Evolutionary conservation across 805 yeast species (phyloP), one percentile per base, ranked within the genome.

Genomic region (Candida easanensis): DNA sequence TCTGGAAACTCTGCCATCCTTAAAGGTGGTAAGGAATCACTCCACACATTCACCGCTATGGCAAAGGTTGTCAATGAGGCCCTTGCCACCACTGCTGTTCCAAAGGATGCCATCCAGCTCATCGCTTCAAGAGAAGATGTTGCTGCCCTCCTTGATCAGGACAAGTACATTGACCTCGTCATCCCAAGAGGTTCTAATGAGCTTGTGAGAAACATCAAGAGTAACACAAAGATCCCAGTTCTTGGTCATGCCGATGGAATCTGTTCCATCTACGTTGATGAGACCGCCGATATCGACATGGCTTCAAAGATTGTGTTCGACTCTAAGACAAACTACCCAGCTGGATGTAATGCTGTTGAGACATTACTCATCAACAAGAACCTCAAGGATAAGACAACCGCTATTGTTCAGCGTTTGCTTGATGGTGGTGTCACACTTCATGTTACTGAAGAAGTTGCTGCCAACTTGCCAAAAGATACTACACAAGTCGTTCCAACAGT

Each of bases 211-310:
- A 80, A 74, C 62, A 90, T 93, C 63, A 93, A 95, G 66, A 74
- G 77, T 20, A 79, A 79, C 61, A 91, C 99, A 19, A 88, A 88
- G 62, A 95, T 93, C 55, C 98, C 99, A 5, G 99, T 93, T 7
- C 68, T 93, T 60, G 99, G 99, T 44, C 99, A 93, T 63, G 99
- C 99, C 8, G 98, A 93, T 65, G 99, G 99, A 36, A 84, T 91
- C 48, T 93, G 99, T 66, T 82, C 97, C 2, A 78, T 91, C 7
- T 93, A 79, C 57, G 72, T 91, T 20, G 95, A 90, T 62, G 77
- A 75, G 44, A 79, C 76, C 39, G 93, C 93, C 5, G 91, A 89
- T 56, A 49, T 86, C 11, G 76, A 64, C 13, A 89, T 87, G 78
- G 95, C 97, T 0, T 71, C 76, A 26, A 77, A 79, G 44, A 79